phyloP scores from a whole-genome alignment of 495 filamentous ascomycete species.

The Lindgomyces ingoldianus region DNA sequence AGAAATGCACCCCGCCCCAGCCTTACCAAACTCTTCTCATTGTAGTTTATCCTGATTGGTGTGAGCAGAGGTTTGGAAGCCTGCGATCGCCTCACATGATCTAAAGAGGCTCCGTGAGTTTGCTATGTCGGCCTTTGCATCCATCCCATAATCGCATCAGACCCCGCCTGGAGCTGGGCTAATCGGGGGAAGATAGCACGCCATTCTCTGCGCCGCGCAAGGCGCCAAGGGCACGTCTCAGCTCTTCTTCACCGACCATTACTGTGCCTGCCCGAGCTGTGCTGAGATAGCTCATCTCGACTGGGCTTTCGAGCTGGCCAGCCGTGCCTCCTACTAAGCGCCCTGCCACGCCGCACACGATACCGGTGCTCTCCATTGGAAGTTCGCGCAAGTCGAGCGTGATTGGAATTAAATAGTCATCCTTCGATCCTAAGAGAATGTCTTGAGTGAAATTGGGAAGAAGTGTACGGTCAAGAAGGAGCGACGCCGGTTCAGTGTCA shows the following conservation, averaged over 20 bases:
- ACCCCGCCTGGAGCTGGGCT: slow-evolving; percentile 1
- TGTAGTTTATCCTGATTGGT: too few relatives aligned
- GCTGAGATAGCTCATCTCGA: slow-evolving; percentile 90
- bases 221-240: slow-evolving; percentile 69
- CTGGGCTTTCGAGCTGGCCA: slow-evolving; percentile 45
- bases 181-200: slow-evolving; percentile 31
- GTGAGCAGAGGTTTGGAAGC: too few relatives aligned
- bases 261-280: slow-evolving; percentile 90
- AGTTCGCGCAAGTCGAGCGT: slow-evolving; percentile 80
- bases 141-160: neutral
- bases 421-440: slow-evolving; percentile 75
- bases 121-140: too few relatives aligned
- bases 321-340: slow-evolving; percentile 62
- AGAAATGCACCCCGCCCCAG: too few relatives aligned
- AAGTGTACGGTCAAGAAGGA: slow-evolving; percentile 77
- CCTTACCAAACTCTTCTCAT: too few relatives aligned
- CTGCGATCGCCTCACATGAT: too few relatives aligned
- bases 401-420: slow-evolving; percentile 82
- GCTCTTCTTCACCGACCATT: slow-evolving; percentile 73
- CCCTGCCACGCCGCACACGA: slow-evolving; percentile 88
- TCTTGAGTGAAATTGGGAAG: slow-evolving; percentile 57
- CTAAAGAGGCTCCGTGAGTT: too few relatives aligned
- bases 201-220: slow-evolving; percentile 50
- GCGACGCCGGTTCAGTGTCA: slow-evolving; percentile 76
- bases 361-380: slow-evolving; percentile 86